Base-by-base conservation (phyloP, 78 protist species). In the Bodo saltans region DNA sequence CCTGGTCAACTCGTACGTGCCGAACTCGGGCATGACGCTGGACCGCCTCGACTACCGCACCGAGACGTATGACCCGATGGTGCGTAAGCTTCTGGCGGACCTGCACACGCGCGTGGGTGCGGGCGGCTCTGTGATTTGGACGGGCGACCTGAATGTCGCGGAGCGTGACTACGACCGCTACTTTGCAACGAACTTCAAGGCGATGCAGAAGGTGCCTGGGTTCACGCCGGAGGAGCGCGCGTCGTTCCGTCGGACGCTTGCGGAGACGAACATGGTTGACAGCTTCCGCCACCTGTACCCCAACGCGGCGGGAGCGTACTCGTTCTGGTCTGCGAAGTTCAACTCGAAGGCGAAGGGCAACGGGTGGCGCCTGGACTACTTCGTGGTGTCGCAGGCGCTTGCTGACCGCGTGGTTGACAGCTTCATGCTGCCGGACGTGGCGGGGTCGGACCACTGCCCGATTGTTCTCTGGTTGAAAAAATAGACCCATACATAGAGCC, bases 301-400 rank as follows among this genome's bases (percentile, higher is more conserved):
- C 34, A 29, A 17, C 30, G 84, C 29, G 32, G 34, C 72, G 42
- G 11, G 72, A 26, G 52, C n/a, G 30, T 79, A 33, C 84, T 23
- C 84, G 30, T 79, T 33, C 25, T 79, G 34, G 60, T 28, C 38
- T 12, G 68, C 71, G 53, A 17, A 27, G 25, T 68, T 79, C 67
- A 52, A 79, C 69, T 23, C 4, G 30, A 76, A 27, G 35, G 84
- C 52, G 25, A 68, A 52, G 30, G 71, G 68, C n/a, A 79, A 79
- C 38, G 84, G 84, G 35, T 79, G 84, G 84, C 29, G 84, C 37
- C 68, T 79, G n/a, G 84, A 79, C 71, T 79, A 79, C 35, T 79
- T 52, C 17, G 11, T 79, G 34, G 68, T 68, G 30, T 79, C 84
- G 30, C 52, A 76, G 26, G 4, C 38, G 23, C 42, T 79, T 12